Evolutionary conservation across 208 protist genomes (phyloP).

Genomic region (Wallacemonas rigidus): DNA sequence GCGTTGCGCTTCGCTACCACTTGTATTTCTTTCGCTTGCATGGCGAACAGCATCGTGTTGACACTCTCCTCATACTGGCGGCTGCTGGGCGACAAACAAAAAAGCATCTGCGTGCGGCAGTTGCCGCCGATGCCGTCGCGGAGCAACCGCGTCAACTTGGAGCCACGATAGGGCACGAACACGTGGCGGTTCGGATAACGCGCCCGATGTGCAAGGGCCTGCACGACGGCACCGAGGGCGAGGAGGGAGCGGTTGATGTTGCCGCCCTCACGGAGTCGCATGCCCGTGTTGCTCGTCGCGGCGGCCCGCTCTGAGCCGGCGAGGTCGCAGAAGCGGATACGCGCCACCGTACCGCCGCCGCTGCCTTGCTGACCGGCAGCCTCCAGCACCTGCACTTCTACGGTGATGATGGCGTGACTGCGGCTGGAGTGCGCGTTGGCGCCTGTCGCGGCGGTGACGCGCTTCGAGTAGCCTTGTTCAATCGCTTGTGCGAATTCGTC

Average conservation of each 20-base stretch:
- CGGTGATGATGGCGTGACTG: constrained; percentile 90
- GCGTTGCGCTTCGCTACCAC: constrained; percentile 66
- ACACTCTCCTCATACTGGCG: constrained; percentile 72
- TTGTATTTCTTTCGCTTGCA: constrained; percentile 81
- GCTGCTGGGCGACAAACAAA: constrained; percentile 71
- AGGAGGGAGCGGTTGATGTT: constrained; percentile 95
- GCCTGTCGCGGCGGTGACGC: constrained; percentile 69
- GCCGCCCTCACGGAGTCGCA: constrained; percentile 89
- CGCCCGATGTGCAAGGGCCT: constrained; percentile 68
- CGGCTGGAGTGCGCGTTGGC: constrained; percentile 87
- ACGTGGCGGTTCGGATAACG: constrained; percentile 26
- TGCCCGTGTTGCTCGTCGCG: constrained; percentile 74
- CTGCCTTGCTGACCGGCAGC: constrained; percentile 9
- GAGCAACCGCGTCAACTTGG: constrained; percentile 83
- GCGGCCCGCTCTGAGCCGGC: constrained; percentile 90
- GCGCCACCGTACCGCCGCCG: constrained; percentile 57
- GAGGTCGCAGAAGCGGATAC: constrained; percentile 85
- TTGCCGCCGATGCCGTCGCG: constrained; percentile 78
- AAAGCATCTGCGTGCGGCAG: constrained; percentile 82
- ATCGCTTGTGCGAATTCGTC: constrained; percentile 71
- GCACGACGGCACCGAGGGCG: constrained; percentile 92
- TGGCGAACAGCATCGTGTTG: constrained; percentile 87
- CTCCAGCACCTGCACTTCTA: constrained; percentile 68
- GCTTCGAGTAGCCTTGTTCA: constrained; percentile 67
- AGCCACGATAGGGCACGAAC: constrained; percentile 85